Conservation (phyloP, 2,329 filamentous ascomycete genomes). For the Trichoderma pleuroti region DNA sequence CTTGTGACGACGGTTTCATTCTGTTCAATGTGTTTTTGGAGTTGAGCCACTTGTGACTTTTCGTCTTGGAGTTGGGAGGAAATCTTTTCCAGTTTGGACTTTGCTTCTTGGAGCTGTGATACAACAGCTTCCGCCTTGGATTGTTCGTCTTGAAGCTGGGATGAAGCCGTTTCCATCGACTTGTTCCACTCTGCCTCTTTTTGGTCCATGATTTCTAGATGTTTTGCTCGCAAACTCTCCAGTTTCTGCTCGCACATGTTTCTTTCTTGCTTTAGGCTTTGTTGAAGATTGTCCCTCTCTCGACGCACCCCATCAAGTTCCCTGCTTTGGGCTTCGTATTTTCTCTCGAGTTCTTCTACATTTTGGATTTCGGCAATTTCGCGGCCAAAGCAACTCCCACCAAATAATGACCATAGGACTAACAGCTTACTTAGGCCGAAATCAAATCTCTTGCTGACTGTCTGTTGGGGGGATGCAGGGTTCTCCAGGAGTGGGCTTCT, state of each 20-base stretch:
- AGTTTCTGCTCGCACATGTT: not conserved
- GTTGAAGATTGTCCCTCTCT: not conserved
- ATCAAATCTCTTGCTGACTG: not conserved
- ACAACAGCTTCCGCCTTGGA: not conserved
- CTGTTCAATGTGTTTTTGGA: not conserved
- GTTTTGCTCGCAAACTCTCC: not conserved
- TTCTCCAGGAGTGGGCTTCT: not conserved
- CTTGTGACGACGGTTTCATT: not conserved
- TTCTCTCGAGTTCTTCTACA: not conserved
- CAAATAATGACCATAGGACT: not conserved
- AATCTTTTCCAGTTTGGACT: not conserved
- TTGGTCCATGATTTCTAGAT: not conserved
- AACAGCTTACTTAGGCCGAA: not conserved
- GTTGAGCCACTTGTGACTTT: not conserved
- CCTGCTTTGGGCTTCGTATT: not conserved
- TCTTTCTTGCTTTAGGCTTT: not conserved
- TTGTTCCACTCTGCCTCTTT: not conserved
- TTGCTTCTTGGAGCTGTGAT: not conserved
- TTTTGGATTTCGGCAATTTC: not conserved
- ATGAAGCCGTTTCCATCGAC: not conserved
- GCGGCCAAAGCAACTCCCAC: not conserved
- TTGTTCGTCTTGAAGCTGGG: not conserved
- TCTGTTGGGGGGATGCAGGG: not conserved
- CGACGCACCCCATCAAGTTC: not conserved
- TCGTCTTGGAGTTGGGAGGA: too few relatives aligned